These are phyloP conservation scores for Pythium rishiriense DNA, from an alignment of 352 stramenopile genomes.

Conservation along the genomic window DNA sequence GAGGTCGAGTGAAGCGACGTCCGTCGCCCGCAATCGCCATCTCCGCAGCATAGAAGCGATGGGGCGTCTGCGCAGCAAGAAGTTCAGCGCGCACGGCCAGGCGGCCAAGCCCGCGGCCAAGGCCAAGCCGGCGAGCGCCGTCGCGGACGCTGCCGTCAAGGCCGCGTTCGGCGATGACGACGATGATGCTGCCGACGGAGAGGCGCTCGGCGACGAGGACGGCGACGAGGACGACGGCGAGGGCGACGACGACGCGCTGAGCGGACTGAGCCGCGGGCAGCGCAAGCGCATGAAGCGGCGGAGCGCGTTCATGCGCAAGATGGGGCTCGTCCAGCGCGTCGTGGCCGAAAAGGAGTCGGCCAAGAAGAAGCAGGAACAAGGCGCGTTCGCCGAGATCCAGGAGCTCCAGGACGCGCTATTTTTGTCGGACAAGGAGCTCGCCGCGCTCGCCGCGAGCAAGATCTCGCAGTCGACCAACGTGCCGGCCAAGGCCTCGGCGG, in stretches of 20 bases:
- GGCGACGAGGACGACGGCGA: constrained; percentile 36
- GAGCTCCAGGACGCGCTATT: constrained; percentile 77
- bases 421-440: constrained; percentile 44
- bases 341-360: constrained; percentile 49
- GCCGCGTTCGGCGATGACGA: constrained; percentile 58
- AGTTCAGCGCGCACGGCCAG: constrained; percentile 51
- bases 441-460: constrained; percentile 22
- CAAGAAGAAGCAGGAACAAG: constrained; percentile 47
- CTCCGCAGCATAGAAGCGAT: constrained; percentile 27
- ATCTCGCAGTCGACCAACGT: constrained; percentile 31
- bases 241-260: constrained; percentile 26
- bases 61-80: constrained; percentile 59
- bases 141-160: constrained; percentile 53
- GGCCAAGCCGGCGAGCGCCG: constrained; percentile 23
- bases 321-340: constrained; percentile 78
- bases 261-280: constrained; percentile 70
- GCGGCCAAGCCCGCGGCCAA: constrained; percentile 42
- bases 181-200: constrained; percentile 23
- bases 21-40: background rate
- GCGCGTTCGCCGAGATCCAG: constrained; percentile 70
- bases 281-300: constrained; percentile 85
- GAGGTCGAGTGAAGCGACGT: background rate
- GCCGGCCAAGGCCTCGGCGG: constrained; percentile 18
- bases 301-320: constrained; percentile 83
- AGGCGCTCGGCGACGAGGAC: constrained; percentile 30